These are phyloP conservation scores for Cinnamomum chago DNA, from an alignment of 164 flowering plant species.

Conservation along the genomic window DNA sequence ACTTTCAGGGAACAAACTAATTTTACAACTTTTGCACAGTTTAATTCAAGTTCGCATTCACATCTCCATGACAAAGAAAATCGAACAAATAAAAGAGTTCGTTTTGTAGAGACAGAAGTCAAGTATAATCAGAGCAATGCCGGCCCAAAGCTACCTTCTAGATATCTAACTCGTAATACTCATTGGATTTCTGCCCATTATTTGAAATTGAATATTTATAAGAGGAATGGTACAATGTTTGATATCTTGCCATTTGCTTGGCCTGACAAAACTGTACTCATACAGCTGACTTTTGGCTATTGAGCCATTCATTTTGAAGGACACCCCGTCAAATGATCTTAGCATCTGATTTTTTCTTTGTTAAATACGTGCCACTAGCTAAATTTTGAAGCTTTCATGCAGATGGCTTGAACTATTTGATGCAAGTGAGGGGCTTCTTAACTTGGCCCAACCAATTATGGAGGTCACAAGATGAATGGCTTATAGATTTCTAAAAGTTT, in stretches of 20 bases:
- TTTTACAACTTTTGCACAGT: not conserved
- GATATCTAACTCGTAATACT: conserved; percentile 27
- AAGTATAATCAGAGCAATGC: conserved; percentile 19
- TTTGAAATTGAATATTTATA: not conserved
- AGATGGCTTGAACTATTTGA: not conserved
- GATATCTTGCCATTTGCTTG: not conserved
- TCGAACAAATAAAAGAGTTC: conserved; percentile 49
- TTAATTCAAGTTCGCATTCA: conserved; percentile 10
- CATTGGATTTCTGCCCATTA: not conserved
- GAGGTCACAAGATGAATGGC: not conserved
- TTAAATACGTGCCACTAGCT: not conserved
- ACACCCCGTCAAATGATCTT: not conserved
- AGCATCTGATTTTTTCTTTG: not conserved
- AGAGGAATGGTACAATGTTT: not conserved
- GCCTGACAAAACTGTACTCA: not conserved
- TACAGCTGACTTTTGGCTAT: not conserved
- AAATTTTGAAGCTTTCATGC: not conserved
- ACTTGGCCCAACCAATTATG: not conserved
- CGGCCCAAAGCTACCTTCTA: conserved; percentile 20
- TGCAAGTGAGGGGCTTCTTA: not conserved
- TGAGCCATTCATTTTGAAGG: not conserved
- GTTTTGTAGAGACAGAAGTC: conserved; percentile 42
- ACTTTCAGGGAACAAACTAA: conserved; percentile 9
- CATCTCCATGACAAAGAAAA: conserved; percentile 16
- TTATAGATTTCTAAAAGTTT: not conserved